Evolutionary conservation across 192 early-diverging fungal species (phyloP).

Genomic region (Phlyctochytrium planicorne): DNA sequence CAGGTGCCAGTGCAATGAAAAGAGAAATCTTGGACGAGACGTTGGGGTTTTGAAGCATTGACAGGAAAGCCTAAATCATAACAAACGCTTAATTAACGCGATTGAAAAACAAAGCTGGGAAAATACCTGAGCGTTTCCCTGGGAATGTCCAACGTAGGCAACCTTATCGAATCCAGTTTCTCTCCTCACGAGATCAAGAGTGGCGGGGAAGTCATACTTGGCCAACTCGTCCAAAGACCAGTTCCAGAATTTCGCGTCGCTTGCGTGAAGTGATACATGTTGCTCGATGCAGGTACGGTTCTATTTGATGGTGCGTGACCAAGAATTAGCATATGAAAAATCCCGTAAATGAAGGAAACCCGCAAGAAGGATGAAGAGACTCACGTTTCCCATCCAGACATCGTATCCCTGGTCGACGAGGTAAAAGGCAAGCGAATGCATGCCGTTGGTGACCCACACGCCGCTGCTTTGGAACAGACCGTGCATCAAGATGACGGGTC

Average conservation of each 20-base stretch:
- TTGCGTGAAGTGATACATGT: constrained; percentile 14
- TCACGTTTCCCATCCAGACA: constrained; percentile 38
- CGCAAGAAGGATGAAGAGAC: not conserved
- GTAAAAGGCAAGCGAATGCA: constrained; percentile 32
- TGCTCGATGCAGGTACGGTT: constrained; percentile 15
- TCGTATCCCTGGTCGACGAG: constrained; percentile 30
- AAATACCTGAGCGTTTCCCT: constrained; percentile 42
- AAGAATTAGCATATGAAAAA: not conserved
- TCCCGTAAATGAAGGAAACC: constrained; percentile 1
- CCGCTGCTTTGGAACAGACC: constrained; percentile 38
- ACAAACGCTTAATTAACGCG: constrained; percentile 1
- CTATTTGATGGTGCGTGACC: not conserved
- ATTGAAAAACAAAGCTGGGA: not conserved
- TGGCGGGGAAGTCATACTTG: constrained; percentile 29
- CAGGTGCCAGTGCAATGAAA: constrained; percentile 38
- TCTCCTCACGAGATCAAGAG: constrained; percentile 25
- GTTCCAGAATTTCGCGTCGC: constrained; percentile 28
- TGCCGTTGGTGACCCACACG: constrained; percentile 27
- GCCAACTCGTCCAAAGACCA: constrained; percentile 38
- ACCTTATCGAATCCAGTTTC: constrained; percentile 22
- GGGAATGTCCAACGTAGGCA: constrained; percentile 37
- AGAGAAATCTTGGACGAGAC: constrained; percentile 22
- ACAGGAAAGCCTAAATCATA: constrained; percentile 34
- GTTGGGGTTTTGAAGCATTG: constrained; percentile 22
- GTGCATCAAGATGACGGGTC: constrained; percentile 36